Base-by-base conservation (phyloP, 768 basidiomycete species). In the Phlebiopsis gigantea region DNA sequence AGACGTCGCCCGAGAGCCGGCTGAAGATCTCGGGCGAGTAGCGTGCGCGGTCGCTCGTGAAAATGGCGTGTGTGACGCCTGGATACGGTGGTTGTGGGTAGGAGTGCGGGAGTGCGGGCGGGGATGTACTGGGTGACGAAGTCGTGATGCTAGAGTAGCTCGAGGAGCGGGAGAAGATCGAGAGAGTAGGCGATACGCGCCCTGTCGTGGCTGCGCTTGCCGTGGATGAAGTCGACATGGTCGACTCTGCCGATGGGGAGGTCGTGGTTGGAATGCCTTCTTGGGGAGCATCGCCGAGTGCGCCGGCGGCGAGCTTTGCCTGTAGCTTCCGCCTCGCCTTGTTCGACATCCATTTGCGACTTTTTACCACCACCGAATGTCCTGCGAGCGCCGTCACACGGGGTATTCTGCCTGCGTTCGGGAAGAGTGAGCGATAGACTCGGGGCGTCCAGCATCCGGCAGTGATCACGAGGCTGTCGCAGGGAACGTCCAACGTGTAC, bases 401-500 rank as follows among this genome's bases (percentile, higher is more conserved):
- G 14, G 69, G 70, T 22, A 64, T 60, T 45, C 63, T 57, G 46
- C 54, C 60, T 34, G 69, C 67, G 46, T 63, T 59, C 10, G 69
- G 67, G 63, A 71, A 69, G 17, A 71, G 69, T 50, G 68, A 61
- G 21, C 53, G n/a, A 61, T 66, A 69, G 22, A 68, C 72, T 46
- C 61, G 63, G 3, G 71, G 69, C 15, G 71, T 69, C 72, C 73
- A 74, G 43, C 70, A 69, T 0, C 73, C 73, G 5, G 72, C 71
- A 10, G 74, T 63, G 59, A 76, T 56, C 25, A 74, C 58, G 54
- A 75, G 57, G 30, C 58, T 67, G 46, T 67, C 66, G 60, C 68
- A 68, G 12, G 65, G 62, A 41, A 75, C 43, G 52, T 63, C 60
- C 47, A 60, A 5, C 8, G 50, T 51, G 4, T 22, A 7, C 14